Evolutionary conservation across 306 rosid species (phyloP).

Genomic region (Adenanthera pavonina): DNA sequence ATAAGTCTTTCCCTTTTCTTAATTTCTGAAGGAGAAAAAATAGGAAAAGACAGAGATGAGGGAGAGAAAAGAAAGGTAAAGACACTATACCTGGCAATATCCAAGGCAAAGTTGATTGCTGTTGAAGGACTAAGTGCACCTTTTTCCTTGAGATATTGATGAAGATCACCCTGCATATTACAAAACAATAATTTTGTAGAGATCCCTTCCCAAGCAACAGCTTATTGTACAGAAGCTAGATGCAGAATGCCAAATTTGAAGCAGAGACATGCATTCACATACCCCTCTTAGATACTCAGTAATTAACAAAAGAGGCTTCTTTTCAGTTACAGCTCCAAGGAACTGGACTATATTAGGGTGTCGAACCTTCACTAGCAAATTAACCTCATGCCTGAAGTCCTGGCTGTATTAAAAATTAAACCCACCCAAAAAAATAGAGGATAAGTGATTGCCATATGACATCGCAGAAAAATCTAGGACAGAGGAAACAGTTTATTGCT

Average conservation of each 20-base stretch:
- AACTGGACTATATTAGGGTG: slow-evolving; percentile 98
- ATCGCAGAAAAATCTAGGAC: slow-evolving; percentile 23
- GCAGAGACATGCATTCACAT: slow-evolving; percentile 37
- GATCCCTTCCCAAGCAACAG: slow-evolving; percentile 35
- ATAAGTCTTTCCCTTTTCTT: neutral
- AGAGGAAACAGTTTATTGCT: slow-evolving; percentile 16
- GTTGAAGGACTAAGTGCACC: slow-evolving; percentile 73
- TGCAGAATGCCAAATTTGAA: slow-evolving; percentile 28
- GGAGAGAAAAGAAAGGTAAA: neutral
- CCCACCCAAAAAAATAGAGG: neutral
- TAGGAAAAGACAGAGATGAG: neutral
- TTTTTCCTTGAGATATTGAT: slow-evolving; percentile 87
- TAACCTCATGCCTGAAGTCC: slow-evolving; percentile 97
- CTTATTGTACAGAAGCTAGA: slow-evolving; percentile 29
- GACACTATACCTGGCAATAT: slow-evolving; percentile 73
- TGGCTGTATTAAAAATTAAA: slow-evolving; percentile 58
- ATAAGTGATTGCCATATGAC: slow-evolving; percentile 20
- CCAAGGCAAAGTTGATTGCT: slow-evolving; percentile 81
- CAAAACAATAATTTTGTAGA: slow-evolving; percentile 27
- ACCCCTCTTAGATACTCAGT: slow-evolving; percentile 99
- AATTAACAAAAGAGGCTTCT: slow-evolving; percentile 91
- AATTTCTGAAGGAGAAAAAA: neutral
- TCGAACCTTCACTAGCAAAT: slow-evolving; percentile 96
- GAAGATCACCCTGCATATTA: slow-evolving; percentile 84
- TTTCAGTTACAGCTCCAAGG: slow-evolving; percentile 99